A percentile compares a stretch with the other conserved stretches of the same genome.
Evolutionary conservation across 495 filamentous ascomycete species (phyloP).

Genomic region (Neohortaea acidophila): DNA sequence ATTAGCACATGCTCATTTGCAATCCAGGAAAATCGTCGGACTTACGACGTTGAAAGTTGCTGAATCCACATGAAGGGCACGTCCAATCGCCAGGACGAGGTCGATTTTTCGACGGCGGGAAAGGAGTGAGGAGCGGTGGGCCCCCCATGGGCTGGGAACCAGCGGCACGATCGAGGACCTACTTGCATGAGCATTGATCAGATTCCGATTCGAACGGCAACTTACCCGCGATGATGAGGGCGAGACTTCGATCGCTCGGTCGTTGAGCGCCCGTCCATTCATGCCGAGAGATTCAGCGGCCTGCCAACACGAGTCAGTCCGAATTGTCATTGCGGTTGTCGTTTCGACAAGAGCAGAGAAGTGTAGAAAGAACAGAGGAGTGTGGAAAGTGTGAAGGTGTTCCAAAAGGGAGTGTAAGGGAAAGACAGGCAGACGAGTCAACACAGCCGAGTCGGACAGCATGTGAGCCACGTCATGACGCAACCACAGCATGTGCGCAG

Average conservation of each 20-base stretch:
- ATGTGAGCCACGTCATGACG: too few relatives aligned
- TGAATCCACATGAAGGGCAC: conserved; percentile 84
- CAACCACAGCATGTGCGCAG: too few relatives aligned
- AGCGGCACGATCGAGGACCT: conserved; percentile 79
- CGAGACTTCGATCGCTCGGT: conserved; percentile 96
- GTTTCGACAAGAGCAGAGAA: conserved; percentile 2
- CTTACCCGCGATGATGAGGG: conserved; percentile 67
- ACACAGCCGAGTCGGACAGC: too few relatives aligned
- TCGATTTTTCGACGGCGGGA: conserved; percentile 95
- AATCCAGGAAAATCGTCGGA: too few relatives aligned
- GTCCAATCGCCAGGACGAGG: conserved; percentile 97
- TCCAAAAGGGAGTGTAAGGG: conserved; percentile 1
- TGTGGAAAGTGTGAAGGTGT: background rate
- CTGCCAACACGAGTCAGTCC: too few relatives aligned
- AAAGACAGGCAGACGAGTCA: too few relatives aligned
- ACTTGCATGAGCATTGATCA: background rate
- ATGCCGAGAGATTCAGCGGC: conserved; percentile 90
- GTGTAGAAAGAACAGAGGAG: background rate
- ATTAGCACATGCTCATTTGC: too few relatives aligned
- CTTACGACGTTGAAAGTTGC: conserved; percentile 95
- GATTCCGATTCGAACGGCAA: background rate
- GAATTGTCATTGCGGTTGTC: background rate
- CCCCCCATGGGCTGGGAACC: conserved; percentile 13
- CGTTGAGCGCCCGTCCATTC: conserved; percentile 94
- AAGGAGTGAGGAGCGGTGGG: conserved; percentile 80